Percentiles rank a stretch among this genome's conserved stretches.
phyloP scores from a whole-genome alignment of 495 filamentous ascomycete species.

The Massariosphaeria phaeospora region DNA sequence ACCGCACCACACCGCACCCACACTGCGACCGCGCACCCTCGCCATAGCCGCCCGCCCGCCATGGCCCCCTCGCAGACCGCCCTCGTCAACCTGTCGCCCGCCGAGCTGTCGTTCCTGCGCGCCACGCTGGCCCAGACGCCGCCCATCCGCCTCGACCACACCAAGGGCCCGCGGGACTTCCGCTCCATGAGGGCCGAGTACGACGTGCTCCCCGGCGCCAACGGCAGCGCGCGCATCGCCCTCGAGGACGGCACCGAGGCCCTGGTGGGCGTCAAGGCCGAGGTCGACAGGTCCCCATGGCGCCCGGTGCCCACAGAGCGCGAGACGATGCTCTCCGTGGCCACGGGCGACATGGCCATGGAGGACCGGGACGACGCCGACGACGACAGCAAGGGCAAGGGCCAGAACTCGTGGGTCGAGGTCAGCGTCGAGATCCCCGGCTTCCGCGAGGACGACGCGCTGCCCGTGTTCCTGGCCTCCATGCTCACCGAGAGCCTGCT shows the following conservation, averaged over 20 bases:
- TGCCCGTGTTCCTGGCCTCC: conserved; percentile 76
- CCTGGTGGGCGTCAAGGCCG: conserved; percentile 88
- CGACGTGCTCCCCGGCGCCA: conserved; percentile 79
- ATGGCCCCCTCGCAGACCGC: conserved; percentile 37
- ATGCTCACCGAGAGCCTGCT: conserved; percentile 88
- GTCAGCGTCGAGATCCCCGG: conserved; percentile 82
- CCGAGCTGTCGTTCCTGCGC: conserved; percentile 94
- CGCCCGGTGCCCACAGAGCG: background rate
- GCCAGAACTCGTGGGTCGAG: conserved; percentile 67
- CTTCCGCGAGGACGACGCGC: conserved; percentile 81
- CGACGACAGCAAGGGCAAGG: conserved; percentile 35
- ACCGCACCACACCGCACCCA: conserved; percentile 1
- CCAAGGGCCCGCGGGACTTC: conserved; percentile 66
- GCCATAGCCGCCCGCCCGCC: conserved; percentile 3
- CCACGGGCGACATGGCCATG: conserved; percentile 34
- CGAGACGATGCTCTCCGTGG: conserved; percentile 5
- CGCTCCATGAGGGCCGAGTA: conserved; percentile 85
- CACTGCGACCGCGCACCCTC: conserved; percentile 1
- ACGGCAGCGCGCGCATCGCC: conserved; percentile 87
- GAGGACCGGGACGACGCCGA: conserved; percentile 34
- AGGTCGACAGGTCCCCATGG: conserved; percentile 66
- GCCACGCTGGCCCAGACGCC: conserved; percentile 70
- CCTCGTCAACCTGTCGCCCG: conserved; percentile 68
- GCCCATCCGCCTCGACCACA: conserved; percentile 88
- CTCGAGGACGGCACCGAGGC: conserved; percentile 95